Evolutionary conservation across 192 early-diverging fungal genomes (phyloP).

Genomic region (Dissophora globulifera): DNA sequence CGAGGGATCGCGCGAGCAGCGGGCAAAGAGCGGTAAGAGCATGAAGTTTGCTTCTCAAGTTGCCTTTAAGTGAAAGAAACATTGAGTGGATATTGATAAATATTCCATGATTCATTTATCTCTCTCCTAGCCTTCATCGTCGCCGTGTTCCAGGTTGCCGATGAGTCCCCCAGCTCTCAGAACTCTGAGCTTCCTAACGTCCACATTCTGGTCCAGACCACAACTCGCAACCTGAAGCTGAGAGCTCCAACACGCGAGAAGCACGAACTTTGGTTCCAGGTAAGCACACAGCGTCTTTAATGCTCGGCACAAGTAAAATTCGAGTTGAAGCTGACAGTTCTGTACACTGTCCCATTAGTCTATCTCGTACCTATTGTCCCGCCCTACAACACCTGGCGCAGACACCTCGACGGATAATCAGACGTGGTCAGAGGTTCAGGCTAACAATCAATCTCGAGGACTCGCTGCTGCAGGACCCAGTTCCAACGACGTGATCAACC

Average conservation of each 20-base stretch:
- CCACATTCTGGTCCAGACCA: slow-evolving; percentile 75
- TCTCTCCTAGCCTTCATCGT: slow-evolving; percentile 69
- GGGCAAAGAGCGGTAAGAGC: slow-evolving; percentile 60
- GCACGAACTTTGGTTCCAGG: slow-evolving; percentile 80
- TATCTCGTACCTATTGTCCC: slow-evolving; percentile 30
- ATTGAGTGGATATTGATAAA: too few relatives aligned
- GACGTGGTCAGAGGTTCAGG: slow-evolving; percentile 46
- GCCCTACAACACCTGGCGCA: slow-evolving; percentile 20
- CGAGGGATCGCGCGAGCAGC: slow-evolving; percentile 46
- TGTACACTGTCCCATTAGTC: too few relatives aligned
- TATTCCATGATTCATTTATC: slow-evolving; percentile 1
- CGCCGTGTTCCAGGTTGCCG: slow-evolving; percentile 64
- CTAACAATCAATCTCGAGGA: slow-evolving; percentile 4
- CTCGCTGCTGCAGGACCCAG: not conserved
- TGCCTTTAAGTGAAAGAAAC: too few relatives aligned
- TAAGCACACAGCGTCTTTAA: slow-evolving; percentile 20
- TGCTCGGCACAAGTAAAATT: not conserved
- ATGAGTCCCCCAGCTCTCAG: slow-evolving; percentile 40
- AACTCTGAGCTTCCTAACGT: slow-evolving; percentile 60
- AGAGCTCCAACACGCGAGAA: slow-evolving; percentile 71
- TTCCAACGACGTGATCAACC: slow-evolving; percentile 20
- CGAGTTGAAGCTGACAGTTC: too few relatives aligned
- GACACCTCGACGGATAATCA: slow-evolving; percentile 31
- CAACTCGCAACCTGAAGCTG: slow-evolving; percentile 76
- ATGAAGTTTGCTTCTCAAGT: not conserved